phyloP scores from a whole-genome alignment of 2,329 filamentous ascomycete species.

The Hypocreales sp. region DNA sequence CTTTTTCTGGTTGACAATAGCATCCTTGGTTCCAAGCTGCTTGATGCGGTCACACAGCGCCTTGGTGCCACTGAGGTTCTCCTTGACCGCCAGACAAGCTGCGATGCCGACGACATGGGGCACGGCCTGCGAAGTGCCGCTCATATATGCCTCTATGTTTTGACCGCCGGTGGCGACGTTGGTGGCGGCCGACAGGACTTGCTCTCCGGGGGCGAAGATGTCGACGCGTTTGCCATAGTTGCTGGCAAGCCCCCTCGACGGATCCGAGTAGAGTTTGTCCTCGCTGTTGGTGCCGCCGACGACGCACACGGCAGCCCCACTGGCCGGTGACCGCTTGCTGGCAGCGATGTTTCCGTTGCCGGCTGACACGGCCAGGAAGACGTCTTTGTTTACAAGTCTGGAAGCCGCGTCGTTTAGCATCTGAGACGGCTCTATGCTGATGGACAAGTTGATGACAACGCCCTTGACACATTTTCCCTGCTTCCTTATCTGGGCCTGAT shows the following conservation, averaged over 20 bases:
- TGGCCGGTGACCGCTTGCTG: slow-evolving; percentile 6
- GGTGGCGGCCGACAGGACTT: slow-evolving; percentile 27
- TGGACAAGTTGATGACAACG: slow-evolving; percentile 32
- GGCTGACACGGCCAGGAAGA: slow-evolving; percentile 34
- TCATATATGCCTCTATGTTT: slow-evolving; percentile 13
- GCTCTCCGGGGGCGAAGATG: slow-evolving; percentile 27
- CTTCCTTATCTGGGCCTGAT: slow-evolving; percentile 2
- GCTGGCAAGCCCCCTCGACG: slow-evolving; percentile 20
- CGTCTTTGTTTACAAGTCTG: slow-evolving; percentile 21
- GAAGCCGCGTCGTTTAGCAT: slow-evolving; percentile 25
- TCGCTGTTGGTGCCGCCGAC: slow-evolving; percentile 4
- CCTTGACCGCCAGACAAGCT: slow-evolving; percentile 6
- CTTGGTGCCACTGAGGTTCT: slow-evolving; percentile 17
- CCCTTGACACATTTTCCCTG: slow-evolving; percentile 18
- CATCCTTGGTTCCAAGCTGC: slow-evolving; percentile 21
- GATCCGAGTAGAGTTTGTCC: too few species aligned
- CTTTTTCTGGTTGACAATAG: slow-evolving; percentile 20
- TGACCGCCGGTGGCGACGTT: slow-evolving; percentile 13
- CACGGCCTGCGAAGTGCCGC: slow-evolving; percentile 30
- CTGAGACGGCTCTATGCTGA: slow-evolving; percentile 14
- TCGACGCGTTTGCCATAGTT: slow-evolving; percentile 27
- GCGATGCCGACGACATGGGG: slow-evolving; percentile 24
- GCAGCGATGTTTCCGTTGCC: slow-evolving; percentile 20
- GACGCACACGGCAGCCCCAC: slow-evolving; percentile 5
- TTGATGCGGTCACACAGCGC: slow-evolving; percentile 29